phyloP scores from a whole-genome alignment of 1,139 yeast genomes.

The Protomyces macrosporus region DNA sequence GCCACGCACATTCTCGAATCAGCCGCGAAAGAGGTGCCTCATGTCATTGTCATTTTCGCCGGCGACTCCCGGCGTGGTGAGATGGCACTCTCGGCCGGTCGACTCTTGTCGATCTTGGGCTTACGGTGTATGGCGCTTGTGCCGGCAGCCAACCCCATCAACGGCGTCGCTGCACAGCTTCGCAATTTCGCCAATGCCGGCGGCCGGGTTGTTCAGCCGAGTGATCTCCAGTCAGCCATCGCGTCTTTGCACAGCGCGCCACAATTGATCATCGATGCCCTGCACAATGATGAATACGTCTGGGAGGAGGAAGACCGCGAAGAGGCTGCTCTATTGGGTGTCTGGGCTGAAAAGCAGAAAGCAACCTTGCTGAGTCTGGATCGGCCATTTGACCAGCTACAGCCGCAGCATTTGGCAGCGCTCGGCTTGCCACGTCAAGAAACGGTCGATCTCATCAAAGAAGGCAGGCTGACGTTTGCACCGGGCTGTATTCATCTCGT shows the following conservation, averaged over 20 bases:
- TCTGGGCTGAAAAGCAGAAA: not conserved
- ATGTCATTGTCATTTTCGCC: not conserved
- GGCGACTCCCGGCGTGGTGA: constrained; percentile 6
- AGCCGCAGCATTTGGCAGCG: not conserved
- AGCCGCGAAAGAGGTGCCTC: not conserved
- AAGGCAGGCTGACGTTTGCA: not conserved
- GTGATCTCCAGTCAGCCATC: not conserved
- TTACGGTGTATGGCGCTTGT: constrained; percentile 3
- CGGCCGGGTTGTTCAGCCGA: not conserved
- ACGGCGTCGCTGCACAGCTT: not conserved
- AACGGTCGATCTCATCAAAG: not conserved
- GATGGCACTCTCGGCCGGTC: constrained; percentile 2
- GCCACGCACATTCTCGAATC: not conserved
- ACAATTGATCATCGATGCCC: not conserved
- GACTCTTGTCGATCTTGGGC: constrained; percentile 9
- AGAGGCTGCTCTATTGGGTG: not conserved
- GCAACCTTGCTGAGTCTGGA: not conserved
- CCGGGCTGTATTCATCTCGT: not conserved
- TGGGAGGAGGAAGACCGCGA: not conserved
- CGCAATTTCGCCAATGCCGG: constrained; percentile 1
- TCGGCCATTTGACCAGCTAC: not conserved
- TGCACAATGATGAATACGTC: not conserved
- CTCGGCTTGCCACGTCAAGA: not conserved
- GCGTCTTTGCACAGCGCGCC: not conserved
- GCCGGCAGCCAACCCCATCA: not conserved